Evolutionary conservation across 1,139 yeast genomes (phyloP).

Genomic region (Suzukiozyma palmioleophila): DNA sequence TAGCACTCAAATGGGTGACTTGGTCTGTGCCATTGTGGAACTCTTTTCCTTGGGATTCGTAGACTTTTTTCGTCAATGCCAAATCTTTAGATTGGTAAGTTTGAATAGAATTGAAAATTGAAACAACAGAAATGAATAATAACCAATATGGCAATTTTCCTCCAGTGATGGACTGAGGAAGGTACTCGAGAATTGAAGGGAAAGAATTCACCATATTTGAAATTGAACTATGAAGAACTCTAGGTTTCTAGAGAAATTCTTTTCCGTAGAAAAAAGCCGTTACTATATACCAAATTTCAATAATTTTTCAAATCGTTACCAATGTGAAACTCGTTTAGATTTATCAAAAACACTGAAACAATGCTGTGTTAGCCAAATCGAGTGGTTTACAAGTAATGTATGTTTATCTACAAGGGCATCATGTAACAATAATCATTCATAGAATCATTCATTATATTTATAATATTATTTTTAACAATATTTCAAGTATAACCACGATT

Average conservation of each 20-base stretch:
- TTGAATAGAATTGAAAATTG: slow-evolving; percentile 85
- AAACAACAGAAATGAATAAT: slow-evolving; percentile 72
- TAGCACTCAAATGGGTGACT: slow-evolving; percentile 74
- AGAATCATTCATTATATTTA: background rate
- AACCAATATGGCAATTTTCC: slow-evolving; percentile 47
- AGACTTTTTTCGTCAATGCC: slow-evolving; percentile 72
- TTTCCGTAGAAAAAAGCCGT: too few relatives aligned
- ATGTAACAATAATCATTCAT: background rate
- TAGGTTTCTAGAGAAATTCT: background rate
- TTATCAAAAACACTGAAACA: too few relatives aligned
- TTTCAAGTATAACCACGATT: background rate
- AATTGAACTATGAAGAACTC: background rate
- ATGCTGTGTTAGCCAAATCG: too few relatives aligned
- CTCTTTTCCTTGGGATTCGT: slow-evolving; percentile 55
- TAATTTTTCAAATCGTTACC: too few relatives aligned
- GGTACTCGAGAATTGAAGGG: slow-evolving; percentile 11
- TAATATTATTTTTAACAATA: background rate
- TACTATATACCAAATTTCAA: too few relatives aligned
- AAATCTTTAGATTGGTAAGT: slow-evolving; percentile 71
- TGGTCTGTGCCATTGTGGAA: slow-evolving; percentile 14
- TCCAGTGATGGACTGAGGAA: slow-evolving; percentile 30
- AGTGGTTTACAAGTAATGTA: background rate
- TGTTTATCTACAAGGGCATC: background rate
- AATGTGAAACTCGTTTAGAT: too few relatives aligned
- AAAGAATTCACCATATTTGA: slow-evolving; percentile 8